Evolutionary conservation across 2,329 filamentous ascomycete species (phyloP), one percentile per base, ranked within the genome.

Genomic region (Monosporascus sp.): DNA sequence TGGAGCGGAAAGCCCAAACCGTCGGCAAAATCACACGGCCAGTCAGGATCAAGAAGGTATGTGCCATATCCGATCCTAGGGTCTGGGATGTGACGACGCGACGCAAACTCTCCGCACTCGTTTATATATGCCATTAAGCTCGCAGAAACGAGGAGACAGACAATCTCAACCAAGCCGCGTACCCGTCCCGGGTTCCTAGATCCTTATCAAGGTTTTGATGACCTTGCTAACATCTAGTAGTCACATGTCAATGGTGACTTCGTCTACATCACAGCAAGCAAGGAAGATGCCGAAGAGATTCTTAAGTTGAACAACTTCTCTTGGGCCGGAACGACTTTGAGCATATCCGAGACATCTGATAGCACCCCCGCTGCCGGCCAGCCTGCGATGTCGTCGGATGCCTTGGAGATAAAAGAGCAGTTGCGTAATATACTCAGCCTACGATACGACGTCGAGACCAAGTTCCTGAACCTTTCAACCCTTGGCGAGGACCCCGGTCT

Each of bases 381-480:
- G 18, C 25, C 76, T 6, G 66, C 65, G 51, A 70, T 80, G 39
- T 83, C 80, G 18, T 71, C 74, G 38, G 72, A 73, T 45, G 76
- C 83, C 3, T 73, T 81, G 48, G 82, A 87, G 59, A 79, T 84
- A n/a, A 86, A 85, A 67, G 75, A 81, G 24, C 84, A 85, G 59
- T 80, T 97, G 53, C 83, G 84, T 59, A 72, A 74, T 17, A 85
- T 97, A 57, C 78, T 99, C 15, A 80, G 80, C 51, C 80, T 82
- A 51, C 86, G 94, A 48, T 97, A 96, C 71, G 77, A 88, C 55
- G 71, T 79, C 17, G 76, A 78, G 6, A 75, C 77, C 50, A 96
- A 95, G 70, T 75, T 97, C 1, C 80, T 97, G 39, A 85, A 96
- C 65, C 82, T 99, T 9, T 91, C 90, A n/a, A 77, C 80, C 1